Base-by-base conservation (phyloP, 495 filamentous ascomycete species). In the Podospora sp. region DNA sequence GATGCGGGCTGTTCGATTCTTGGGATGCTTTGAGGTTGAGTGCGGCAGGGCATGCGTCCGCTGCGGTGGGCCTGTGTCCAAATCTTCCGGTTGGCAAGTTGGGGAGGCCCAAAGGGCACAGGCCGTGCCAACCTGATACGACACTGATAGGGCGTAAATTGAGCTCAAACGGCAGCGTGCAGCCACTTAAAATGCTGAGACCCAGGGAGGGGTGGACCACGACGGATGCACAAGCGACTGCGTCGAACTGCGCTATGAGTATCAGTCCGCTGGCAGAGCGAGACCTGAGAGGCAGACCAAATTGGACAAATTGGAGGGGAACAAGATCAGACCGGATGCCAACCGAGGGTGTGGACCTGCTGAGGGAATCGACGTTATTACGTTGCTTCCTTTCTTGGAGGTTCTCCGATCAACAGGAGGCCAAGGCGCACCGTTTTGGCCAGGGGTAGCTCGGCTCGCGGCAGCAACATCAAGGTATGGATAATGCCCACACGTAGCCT, bases 71-170 rank as follows among this genome's bases (percentile, higher is more conserved):
- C 70, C 70, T 66, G 6, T 46, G 40, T 40, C 59, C 66, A 75
- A 73, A 73, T 64, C 65, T 71, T 68, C 69, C 67, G 69, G 67
- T 65, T 69, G 68, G 66, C 66, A 63, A 33, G 49, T 46, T 46
- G 40, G 21, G 24, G 36, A 22, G 59, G 55, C 61, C 62, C 26
- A 58, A 29, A 62, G 36, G 55, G 46, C 14, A 33, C 46, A n/a
- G n/a, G n/a, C n/a, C n/a, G n/a, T n/a, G 53, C 21, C 50, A 53
- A 53, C 18, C 50, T 53, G 50, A 53, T 53, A 24, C 55, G 25
- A 27, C 60, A 58, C 62, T 67, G 69, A 70, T 70, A 71, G 69
- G 65, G 60, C 60, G 65, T 36, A 35, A 59, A 58, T 62, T 68
- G 61, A 68, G 66, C 36, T 21, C 21, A 35, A 59, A 46, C 26